Percentiles rank a stretch among this genome's conserved stretches.
Conservation (phyloP, 176 grass and related monocot species). For the Raddia distichophylla region DNA sequence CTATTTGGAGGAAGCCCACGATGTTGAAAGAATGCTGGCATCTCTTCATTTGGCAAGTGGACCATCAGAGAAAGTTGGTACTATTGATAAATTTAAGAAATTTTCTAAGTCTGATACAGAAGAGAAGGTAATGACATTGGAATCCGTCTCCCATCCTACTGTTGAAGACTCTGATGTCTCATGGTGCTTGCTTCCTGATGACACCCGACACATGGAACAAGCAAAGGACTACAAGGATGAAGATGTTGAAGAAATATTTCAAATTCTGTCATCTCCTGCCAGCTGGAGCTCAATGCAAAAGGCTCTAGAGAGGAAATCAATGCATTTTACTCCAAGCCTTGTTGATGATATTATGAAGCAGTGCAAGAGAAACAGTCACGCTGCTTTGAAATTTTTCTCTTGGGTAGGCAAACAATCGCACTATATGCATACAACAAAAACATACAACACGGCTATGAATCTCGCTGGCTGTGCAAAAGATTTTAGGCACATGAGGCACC, state of each 20-base stretch:
- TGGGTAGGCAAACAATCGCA: slow-evolving; percentile 60
- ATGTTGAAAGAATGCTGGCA: slow-evolving; percentile 46
- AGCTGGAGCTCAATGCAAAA: slow-evolving; percentile 61
- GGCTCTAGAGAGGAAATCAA: slow-evolving; percentile 53
- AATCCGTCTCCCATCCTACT: slow-evolving; percentile 10
- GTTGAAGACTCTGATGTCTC: slow-evolving; percentile 37
- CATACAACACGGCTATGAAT: slow-evolving; percentile 87
- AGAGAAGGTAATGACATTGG: slow-evolving; percentile 29
- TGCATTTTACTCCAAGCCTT: slow-evolving; percentile 67
- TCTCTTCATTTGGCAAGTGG: slow-evolving; percentile 38
- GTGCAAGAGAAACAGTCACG: slow-evolving; percentile 56
- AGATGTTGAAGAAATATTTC: slow-evolving; percentile 60
- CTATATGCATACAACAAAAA: slow-evolving; percentile 62
- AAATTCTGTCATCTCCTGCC: slow-evolving; percentile 56
- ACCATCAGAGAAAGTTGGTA: slow-evolving; percentile 26
- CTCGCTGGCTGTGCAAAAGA: slow-evolving; percentile 77
- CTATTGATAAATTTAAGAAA: slow-evolving; percentile 7
- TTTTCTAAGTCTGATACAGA: slow-evolving; percentile 2
- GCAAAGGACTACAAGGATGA: slow-evolving; percentile 38
- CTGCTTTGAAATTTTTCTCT: slow-evolving; percentile 77
- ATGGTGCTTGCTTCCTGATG: slow-evolving; percentile 25
- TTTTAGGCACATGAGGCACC: slow-evolving; percentile 83
- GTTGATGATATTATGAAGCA: slow-evolving; percentile 61
- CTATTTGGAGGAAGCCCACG: slow-evolving; percentile 53
- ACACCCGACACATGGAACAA: slow-evolving; percentile 35